Base-by-base conservation (phyloP, 768 basidiomycete genomes). In the Lentinula sp. region DNA sequence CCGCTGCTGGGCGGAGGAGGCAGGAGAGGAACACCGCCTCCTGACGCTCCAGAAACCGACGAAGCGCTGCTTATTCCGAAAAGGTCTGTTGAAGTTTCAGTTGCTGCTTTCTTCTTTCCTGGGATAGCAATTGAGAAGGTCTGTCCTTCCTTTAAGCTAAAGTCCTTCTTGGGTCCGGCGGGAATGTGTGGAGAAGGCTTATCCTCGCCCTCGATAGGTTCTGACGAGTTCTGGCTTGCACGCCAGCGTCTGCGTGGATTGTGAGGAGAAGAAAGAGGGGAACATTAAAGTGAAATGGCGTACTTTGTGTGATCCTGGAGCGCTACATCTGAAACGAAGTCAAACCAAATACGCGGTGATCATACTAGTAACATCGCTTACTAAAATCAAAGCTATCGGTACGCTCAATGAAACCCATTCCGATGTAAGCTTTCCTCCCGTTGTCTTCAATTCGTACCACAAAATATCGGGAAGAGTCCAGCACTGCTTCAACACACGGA, bases 401-500 rank as follows among this genome's bases (percentile, higher is more conserved):
- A 23, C 93, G 82, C 70, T 95, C 94, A 21, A 83, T 82, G 71
- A 95, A 98, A 15, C 95, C 95, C 82, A 97, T 88, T 5, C 95
- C 95, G 61, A 98, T 93, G 68, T 93, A 95, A 1, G 95, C 95
- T 70, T 91, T 89, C 71, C 83, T 86, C 21, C 93, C 93, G 15
- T 78, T 79, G 66, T 95, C 94, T 71, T 97, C 95, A 2, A 97
- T 89, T 58, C 93, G 82, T 45, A 97, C 78, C 15, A 96, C 95
- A 69, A 98, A 98, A 71, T 98, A 98, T 52, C 95, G 85, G 10
- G 94, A 95, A 1, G 93, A 95, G 71, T 98, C 95, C 31, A 97
- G 79, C 15, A 95, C 94, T n/a, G 92, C 89, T 65, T 98, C 95
- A n/a, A 98, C 91, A 32, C 84, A 87, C 4, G 93, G 91, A 61